Evolutionary conservation across 225 moss, liverwort and hornwort species (phyloP).

Genomic region (Pseudoscleropodium purum): DNA sequence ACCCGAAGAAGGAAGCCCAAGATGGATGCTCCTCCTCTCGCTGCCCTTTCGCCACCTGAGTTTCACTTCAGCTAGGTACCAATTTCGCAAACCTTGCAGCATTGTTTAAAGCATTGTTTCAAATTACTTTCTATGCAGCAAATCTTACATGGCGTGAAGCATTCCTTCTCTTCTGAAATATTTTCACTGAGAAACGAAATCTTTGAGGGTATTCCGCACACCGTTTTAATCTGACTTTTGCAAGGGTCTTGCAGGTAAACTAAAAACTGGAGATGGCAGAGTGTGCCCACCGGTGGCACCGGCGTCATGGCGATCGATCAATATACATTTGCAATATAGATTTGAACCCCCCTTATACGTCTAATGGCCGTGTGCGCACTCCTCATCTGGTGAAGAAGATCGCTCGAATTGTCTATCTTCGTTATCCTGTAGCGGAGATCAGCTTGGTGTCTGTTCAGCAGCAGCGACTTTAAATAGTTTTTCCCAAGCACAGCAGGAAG

Average conservation of each 20-base stretch:
- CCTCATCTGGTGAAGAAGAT: background rate
- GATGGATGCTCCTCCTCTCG: slow-evolving; percentile 2
- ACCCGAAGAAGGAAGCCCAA: slow-evolving; percentile 14
- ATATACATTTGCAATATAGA: background rate
- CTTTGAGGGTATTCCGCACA: background rate
- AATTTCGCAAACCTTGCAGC: background rate
- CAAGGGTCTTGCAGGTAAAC: slow-evolving; percentile 3
- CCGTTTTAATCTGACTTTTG: background rate
- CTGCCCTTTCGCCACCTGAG: slow-evolving; percentile 10
- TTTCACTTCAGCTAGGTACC: slow-evolving; percentile 30
- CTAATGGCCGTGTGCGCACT: background rate
- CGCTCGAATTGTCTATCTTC: background rate
- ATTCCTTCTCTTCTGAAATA: background rate
- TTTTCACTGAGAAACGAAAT: background rate
- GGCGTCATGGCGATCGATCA: background rate
- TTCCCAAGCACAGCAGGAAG: slow-evolving; percentile 2
- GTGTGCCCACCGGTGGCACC: background rate
- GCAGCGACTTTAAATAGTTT: background rate
- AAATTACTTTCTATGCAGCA: background rate
- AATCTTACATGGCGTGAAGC: too few species aligned
- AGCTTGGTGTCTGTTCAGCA: background rate
- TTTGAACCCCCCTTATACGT: background rate
- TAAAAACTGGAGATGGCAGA: background rate
- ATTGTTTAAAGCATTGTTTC: background rate
- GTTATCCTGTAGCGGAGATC: background rate